Percentiles rank a stretch among this genome's conserved stretches.
Conservation (phyloP, 371 early-diverging fungal genomes). For the Apophysomyces sp. region DNA sequence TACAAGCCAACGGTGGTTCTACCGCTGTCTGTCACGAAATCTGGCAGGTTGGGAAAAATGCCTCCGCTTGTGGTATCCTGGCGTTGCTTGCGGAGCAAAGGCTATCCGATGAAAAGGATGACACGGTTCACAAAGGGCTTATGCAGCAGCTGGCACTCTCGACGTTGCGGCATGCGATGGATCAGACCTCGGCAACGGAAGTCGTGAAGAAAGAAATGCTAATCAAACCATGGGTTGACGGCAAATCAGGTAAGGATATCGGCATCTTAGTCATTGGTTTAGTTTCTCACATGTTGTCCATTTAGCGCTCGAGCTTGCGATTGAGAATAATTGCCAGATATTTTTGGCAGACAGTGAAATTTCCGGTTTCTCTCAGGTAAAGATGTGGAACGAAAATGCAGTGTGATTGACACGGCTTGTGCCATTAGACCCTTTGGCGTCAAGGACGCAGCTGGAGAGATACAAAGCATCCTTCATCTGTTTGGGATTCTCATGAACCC, state of each 20-base stretch:
- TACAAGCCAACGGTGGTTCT: background rate
- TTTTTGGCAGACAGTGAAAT: conserved; percentile 34
- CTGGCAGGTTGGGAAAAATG: conserved; percentile 35
- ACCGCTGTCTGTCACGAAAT: conserved; percentile 30
- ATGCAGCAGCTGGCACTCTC: conserved; percentile 33
- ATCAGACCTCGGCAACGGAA: conserved; percentile 14
- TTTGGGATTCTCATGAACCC: conserved; percentile 1
- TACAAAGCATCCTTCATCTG: background rate
- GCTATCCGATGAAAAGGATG: background rate
- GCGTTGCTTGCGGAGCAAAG: conserved; percentile 33
- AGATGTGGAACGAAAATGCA: background rate
- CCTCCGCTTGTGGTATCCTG: conserved; percentile 42
- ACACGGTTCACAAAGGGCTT: conserved; percentile 14
- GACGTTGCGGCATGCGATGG: conserved; percentile 30
- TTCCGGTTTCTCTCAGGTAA: conserved; percentile 30
- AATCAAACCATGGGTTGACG: conserved; percentile 28
- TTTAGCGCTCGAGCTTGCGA: conserved; percentile 40
- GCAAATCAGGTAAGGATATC: conserved; percentile 26
- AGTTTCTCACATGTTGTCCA: background rate
- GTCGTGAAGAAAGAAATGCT: conserved; percentile 31
- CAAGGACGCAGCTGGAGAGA: conserved; percentile 4
- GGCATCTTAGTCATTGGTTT: background rate
- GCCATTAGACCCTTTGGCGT: background rate
- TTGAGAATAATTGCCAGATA: conserved; percentile 34
- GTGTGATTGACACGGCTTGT: too few species aligned